phyloP scores from a whole-genome alignment of 129 eudicot species.

The Flaveria sonorensis region DNA sequence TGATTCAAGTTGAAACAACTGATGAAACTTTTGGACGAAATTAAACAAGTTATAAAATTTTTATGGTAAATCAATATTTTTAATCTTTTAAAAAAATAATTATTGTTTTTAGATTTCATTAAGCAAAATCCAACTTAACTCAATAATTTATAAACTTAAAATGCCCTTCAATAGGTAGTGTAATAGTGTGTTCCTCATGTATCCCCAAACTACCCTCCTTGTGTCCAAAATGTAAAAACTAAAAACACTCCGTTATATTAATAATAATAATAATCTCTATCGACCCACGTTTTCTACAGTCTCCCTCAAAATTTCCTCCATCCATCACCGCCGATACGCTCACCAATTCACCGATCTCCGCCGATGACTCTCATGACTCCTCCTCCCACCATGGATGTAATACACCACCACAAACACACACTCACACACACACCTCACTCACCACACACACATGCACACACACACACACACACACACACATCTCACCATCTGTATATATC shows the following conservation, averaged over 20 bases:
- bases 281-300: constrained; percentile 35
- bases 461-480: constrained; percentile 14
- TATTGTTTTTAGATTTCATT: fast-evolving
- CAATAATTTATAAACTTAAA: too few relatives aligned
- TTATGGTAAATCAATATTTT: too few relatives aligned
- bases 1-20: too few relatives aligned
- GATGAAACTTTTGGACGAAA: too few relatives aligned
- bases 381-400: constrained; percentile 57
- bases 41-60: too few relatives aligned
- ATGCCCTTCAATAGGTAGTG: too few relatives aligned
- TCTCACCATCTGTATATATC: constrained; percentile 6
- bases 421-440: constrained; percentile 24
- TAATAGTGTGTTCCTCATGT: not conserved
- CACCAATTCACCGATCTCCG: constrained; percentile 41
- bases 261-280: not conserved
- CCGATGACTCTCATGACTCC: constrained; percentile 74
- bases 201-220: constrained; percentile 21
- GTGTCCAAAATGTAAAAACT: not conserved
- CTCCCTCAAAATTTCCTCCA: constrained; percentile 31
- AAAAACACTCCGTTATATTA: too few relatives aligned
- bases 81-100: too few relatives aligned
- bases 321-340: constrained; percentile 38
- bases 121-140: too few relatives aligned
- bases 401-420: not conserved
- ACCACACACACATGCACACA: constrained; percentile 25